These are phyloP conservation scores for Aeschynomene evenia DNA, from an alignment of 306 rosid species.

Conservation along the genomic window DNA sequence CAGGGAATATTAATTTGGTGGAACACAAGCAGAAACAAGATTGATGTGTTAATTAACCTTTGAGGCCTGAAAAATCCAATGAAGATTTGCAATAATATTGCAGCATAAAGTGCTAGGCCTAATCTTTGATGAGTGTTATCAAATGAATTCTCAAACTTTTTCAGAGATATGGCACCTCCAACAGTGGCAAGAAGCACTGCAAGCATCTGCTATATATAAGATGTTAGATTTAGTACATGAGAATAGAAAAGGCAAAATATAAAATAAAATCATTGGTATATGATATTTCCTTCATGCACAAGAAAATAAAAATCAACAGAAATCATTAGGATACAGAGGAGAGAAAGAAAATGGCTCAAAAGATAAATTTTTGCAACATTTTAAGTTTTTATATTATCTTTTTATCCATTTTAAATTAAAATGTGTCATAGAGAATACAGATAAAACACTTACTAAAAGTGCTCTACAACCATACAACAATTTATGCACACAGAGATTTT, in stretches of 20 bases:
- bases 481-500: too few relatives aligned
- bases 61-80: constrained; percentile 88
- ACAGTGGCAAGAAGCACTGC: constrained; percentile 68
- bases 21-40: background rate
- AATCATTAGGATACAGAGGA: too few relatives aligned
- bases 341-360: too few relatives aligned
- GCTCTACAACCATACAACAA: too few relatives aligned
- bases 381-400: too few relatives aligned
- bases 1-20: background rate
- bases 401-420: too few relatives aligned
- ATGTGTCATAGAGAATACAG: too few relatives aligned
- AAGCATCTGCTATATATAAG: constrained; percentile 48
- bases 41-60: constrained; percentile 49
- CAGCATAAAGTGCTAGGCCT: constrained; percentile 83
- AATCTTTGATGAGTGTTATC: constrained; percentile 83
- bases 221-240: constrained; percentile 11
- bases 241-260: background rate
- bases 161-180: constrained; percentile 80
- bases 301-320: background rate
- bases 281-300: background rate
- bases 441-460: too few relatives aligned
- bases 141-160: constrained; percentile 84
- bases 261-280: background rate
- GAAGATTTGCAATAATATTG: constrained; percentile 64
- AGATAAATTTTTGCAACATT: too few relatives aligned